Percentiles rank a stretch among this genome's conserved stretches.
phyloP scores from a whole-genome alignment of 495 filamentous ascomycete genomes.

The Bathelium albidoporum region DNA sequence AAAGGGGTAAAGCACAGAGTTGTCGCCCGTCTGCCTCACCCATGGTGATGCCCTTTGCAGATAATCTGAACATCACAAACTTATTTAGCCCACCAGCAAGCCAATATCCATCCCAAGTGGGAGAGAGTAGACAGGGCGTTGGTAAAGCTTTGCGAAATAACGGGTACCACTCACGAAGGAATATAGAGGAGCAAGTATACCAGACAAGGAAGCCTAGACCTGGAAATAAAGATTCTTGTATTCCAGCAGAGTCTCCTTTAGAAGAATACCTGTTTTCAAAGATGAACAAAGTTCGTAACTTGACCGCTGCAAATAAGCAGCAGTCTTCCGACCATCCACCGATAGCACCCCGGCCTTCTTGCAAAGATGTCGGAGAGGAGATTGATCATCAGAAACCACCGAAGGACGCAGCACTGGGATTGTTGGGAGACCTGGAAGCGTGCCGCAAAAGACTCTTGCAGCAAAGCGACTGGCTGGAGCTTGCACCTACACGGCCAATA shows the following conservation, averaged over 20 bases:
- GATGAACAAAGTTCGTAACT: neutral
- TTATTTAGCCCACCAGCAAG: neutral
- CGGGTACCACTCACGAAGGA: neutral
- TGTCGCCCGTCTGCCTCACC: neutral
- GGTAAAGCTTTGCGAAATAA: neutral
- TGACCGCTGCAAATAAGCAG: neutral
- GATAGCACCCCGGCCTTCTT: too few relatives aligned
- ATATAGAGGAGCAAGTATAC: neutral
- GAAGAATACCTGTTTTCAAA: neutral
- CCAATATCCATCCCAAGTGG: neutral
- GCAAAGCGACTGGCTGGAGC: constrained; percentile 26
- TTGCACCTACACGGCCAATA: constrained; percentile 19
- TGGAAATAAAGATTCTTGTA: neutral
- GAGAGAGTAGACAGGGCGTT: neutral
- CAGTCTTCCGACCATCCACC: too few relatives aligned
- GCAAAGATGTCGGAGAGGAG: too few relatives aligned
- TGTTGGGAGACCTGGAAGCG: constrained; percentile 14
- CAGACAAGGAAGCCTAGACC: neutral
- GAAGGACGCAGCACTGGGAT: constrained; percentile 12
- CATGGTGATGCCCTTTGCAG: neutral
- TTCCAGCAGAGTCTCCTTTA: neutral
- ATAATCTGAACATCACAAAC: neutral
- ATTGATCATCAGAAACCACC: too few relatives aligned
- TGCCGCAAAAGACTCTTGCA: constrained; percentile 23
- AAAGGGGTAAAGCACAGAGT: constrained; percentile 17